These are phyloP conservation scores for Eutrema japonicum DNA, from an alignment of 345 rosid species.

Conservation along the genomic window DNA sequence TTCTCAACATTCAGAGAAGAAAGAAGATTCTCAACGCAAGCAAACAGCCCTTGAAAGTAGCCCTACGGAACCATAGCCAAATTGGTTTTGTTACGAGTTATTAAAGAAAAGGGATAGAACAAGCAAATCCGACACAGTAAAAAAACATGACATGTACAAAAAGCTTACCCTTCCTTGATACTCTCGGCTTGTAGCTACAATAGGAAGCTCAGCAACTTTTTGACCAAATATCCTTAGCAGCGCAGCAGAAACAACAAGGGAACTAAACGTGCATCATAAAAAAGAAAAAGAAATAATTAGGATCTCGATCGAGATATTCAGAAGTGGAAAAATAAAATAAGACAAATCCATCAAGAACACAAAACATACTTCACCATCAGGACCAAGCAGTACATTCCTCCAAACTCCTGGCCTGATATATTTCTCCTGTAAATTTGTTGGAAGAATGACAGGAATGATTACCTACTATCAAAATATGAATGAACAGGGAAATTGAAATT, in stretches of 20 bases:
- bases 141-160: background rate
- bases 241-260: slow-evolving; percentile 81
- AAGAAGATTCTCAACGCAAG: slow-evolving; percentile 72
- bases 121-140: slow-evolving; percentile 17
- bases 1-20: slow-evolving; percentile 66
- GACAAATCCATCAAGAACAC: slow-evolving; percentile 6
- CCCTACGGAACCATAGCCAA: slow-evolving; percentile 55
- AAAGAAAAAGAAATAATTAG: slow-evolving; percentile 7
- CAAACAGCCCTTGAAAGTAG: slow-evolving; percentile 79
- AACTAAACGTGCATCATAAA: slow-evolving; percentile 45
- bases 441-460: slow-evolving; percentile 6
- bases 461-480: slow-evolving; percentile 20
- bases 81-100: background rate
- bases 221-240: slow-evolving; percentile 81
- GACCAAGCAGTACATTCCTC: slow-evolving; percentile 77
- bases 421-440: slow-evolving; percentile 61
- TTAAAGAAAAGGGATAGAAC: background rate
- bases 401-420: slow-evolving; percentile 89
- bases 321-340: background rate
- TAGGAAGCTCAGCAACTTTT: slow-evolving; percentile 92
- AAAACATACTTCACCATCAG: slow-evolving; percentile 65
- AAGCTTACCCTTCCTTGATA: slow-evolving; percentile 81
- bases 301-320: background rate
- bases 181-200: slow-evolving; percentile 82
- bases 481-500: background rate